Evolutionary conservation across 441 rosid genomes (phyloP).

Genomic region (Raphanus hybrid): DNA sequence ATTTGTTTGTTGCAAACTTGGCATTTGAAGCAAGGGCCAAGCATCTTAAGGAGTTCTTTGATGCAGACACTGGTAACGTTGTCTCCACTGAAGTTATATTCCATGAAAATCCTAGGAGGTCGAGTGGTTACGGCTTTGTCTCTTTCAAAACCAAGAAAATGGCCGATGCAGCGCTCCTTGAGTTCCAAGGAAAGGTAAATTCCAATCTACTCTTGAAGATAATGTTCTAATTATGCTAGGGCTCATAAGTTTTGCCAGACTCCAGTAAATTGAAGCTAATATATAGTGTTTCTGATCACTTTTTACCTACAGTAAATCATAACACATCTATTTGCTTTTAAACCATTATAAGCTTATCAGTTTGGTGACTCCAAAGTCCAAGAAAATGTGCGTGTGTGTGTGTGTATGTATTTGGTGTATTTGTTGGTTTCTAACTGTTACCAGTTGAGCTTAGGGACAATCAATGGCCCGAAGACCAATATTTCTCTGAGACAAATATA

Average conservation of each 20-base stretch:
- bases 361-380: not conserved
- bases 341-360: not conserved
- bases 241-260: constrained; percentile 10
- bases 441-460: not conserved
- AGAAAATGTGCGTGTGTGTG: not conserved
- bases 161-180: constrained; percentile 8
- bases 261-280: constrained; percentile 7
- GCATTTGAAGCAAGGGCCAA: constrained; percentile 67
- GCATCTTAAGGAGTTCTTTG: constrained; percentile 73
- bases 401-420: not conserved
- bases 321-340: not conserved
- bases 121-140: constrained; percentile 85
- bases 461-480: not conserved
- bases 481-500: not conserved
- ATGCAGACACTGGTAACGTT: constrained; percentile 53
- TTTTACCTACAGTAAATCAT: not conserved
- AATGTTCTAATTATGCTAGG: not conserved
- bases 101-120: constrained; percentile 71
- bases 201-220: not conserved
- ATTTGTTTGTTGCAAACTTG: constrained; percentile 75
- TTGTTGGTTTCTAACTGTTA: not conserved
- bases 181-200: constrained; percentile 61
- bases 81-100: constrained; percentile 71
- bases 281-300: not conserved
- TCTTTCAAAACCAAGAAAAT: constrained; percentile 7